Percentiles rank a stretch among this genome's conserved stretches.
Conservation (phyloP, 164 flowering plant genomes). For the Macadamia tetraphylla region DNA sequence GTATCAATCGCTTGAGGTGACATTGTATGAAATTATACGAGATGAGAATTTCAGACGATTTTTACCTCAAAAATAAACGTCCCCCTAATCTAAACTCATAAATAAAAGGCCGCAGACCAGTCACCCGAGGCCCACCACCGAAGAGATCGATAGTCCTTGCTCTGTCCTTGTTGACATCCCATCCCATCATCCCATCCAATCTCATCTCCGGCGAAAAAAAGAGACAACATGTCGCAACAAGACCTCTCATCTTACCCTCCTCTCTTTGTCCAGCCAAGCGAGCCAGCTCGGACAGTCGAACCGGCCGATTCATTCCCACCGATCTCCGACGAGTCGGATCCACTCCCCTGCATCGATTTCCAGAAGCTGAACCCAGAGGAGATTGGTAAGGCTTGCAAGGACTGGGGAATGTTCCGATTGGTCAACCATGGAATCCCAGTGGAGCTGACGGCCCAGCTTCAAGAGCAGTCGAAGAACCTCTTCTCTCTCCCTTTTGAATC, state of each 20-base stretch:
- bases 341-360: conserved; percentile 47
- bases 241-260: conserved; percentile 16
- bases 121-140: too few species aligned
- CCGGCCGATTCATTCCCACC: neutral
- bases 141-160: too few species aligned
- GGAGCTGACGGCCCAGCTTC: conserved; percentile 28
- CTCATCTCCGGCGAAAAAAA: too few species aligned
- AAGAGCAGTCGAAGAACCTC: conserved; percentile 26
- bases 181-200: too few species aligned
- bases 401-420: conserved; percentile 68
- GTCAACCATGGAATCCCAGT: conserved; percentile 64
- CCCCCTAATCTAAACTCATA: too few species aligned
- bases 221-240: neutral
- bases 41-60: too few species aligned
- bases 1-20: too few species aligned
- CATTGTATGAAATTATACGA: too few species aligned
- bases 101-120: too few species aligned
- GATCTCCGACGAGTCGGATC: conserved; percentile 6
- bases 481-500: conserved; percentile 44
- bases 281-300: neutral
- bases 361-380: conserved; percentile 15
- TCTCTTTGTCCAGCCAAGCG: conserved; percentile 9
- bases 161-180: too few species aligned
- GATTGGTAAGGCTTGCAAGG: conserved; percentile 36
- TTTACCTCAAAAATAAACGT: too few species aligned